A percentile compares a stretch with the other conserved stretches of the same genome.
Conservation (phyloP, 306 rosid genomes). For the Begonia fuchsioides region DNA sequence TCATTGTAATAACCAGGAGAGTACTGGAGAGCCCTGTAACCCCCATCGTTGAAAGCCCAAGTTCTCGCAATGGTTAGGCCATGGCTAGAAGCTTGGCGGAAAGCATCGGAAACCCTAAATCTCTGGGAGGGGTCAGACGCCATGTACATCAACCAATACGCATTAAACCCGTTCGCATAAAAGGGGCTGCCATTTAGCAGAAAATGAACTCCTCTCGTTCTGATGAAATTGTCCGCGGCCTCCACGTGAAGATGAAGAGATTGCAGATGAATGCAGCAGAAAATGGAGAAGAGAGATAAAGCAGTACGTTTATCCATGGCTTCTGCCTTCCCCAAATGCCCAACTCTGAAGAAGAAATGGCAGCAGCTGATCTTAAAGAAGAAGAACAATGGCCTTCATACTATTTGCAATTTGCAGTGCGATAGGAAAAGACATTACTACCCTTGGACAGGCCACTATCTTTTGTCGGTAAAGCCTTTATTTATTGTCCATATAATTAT, state of each 20-base stretch:
- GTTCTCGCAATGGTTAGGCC: conserved; percentile 86
- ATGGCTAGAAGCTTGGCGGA: conserved; percentile 50
- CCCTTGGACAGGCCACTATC: no score
- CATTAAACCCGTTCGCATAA: conserved; percentile 89
- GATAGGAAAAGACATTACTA: no score
- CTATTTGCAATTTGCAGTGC: no score
- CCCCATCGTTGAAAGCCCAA: conserved; percentile 96
- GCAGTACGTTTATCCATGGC: conserved; percentile 40
- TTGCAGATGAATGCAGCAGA: conserved; percentile 18
- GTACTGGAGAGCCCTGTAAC: conserved; percentile 64
- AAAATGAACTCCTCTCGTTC: conserved; percentile 60
- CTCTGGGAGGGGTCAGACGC: conserved; percentile 85
- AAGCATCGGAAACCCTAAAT: conserved; percentile 48
- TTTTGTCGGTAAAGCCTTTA: no score
- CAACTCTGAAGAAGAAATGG: no score
- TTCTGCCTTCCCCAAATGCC: not conserved
- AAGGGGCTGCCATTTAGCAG: conserved; percentile 54
- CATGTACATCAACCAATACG: conserved; percentile 77
- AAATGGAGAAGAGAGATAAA: conserved; percentile 27
- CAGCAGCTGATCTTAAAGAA: no score
- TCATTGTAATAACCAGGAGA: conserved; percentile 85
- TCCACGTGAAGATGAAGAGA: conserved; percentile 21
- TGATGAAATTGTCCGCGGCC: conserved; percentile 56
- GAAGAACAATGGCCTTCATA: no score
- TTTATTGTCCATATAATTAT: no score